phyloP scores from a whole-genome alignment of 805 yeast species.

The Zygosaccharomyces bisporus region DNA sequence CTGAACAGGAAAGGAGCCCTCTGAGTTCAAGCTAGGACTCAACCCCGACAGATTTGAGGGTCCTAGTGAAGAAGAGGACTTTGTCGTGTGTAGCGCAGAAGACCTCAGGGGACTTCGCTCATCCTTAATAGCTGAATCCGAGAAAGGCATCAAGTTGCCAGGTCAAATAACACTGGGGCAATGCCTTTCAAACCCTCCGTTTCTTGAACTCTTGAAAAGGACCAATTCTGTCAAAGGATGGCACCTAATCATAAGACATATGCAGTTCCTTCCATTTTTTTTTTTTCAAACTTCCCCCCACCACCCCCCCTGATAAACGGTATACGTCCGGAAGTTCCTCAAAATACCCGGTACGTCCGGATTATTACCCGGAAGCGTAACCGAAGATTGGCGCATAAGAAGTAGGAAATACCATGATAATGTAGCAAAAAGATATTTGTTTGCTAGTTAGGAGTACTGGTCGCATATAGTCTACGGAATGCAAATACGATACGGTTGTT shows the following conservation, averaged over 20 bases:
- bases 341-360: not conserved
- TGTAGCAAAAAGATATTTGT: not conserved
- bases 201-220: not conserved
- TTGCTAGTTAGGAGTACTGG: too few relatives aligned
- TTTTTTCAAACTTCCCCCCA: too few relatives aligned
- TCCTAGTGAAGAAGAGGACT: slow-evolving; percentile 1
- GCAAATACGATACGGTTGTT: too few relatives aligned
- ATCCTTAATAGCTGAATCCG: slow-evolving; percentile 4
- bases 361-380: not conserved
- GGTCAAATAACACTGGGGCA: not conserved
- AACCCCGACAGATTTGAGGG: not conserved
- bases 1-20: slow-evolving; percentile 6
- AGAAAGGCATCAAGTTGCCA: slow-evolving; percentile 5
- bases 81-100: slow-evolving; percentile 4
- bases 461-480: too few relatives aligned
- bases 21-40: not conserved
- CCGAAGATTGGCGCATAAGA: not conserved
- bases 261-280: slow-evolving; percentile 1
- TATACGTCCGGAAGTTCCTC: not conserved
- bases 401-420: not conserved
- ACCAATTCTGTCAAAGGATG: not conserved
- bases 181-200: not conserved
- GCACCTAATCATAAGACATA: not conserved
- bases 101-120: slow-evolving; percentile 6
- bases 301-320: slow-evolving; percentile 3